Percentiles rank a stretch among this genome's conserved stretches.
Evolutionary conservation across 257 asterid genomes (phyloP).

Genomic region (Haberlea rhodopensis): DNA sequence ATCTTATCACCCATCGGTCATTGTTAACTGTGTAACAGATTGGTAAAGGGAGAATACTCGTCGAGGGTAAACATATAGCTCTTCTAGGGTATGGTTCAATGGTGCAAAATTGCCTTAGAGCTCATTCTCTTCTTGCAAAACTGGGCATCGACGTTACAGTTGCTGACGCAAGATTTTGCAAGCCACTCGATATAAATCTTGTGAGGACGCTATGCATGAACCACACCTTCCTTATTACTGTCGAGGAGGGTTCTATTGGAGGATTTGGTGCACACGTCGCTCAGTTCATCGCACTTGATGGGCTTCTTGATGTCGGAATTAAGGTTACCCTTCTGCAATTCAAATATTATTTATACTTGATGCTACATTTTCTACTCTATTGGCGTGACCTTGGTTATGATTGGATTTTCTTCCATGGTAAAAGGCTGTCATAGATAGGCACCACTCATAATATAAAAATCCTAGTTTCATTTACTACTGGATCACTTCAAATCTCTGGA

Average conservation of each 20-base stretch:
- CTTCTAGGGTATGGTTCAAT: slow-evolving; percentile 79
- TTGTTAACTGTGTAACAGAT: slow-evolving; percentile 36
- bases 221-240: slow-evolving; percentile 63
- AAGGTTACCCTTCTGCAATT: slow-evolving; percentile 46
- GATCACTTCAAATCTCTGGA: neutral
- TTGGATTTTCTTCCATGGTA: neutral
- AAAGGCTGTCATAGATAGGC: too few relatives aligned
- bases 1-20: neutral
- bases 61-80: slow-evolving; percentile 74
- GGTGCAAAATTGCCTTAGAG: slow-evolving; percentile 85
- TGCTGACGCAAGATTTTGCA: slow-evolving; percentile 97
- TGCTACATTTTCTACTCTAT: neutral
- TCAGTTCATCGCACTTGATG: slow-evolving; percentile 74
- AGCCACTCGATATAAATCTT: slow-evolving; percentile 73
- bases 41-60: slow-evolving; percentile 68
- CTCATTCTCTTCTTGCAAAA: slow-evolving; percentile 64
- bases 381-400: neutral
- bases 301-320: slow-evolving; percentile 71
- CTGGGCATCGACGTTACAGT: slow-evolving; percentile 70
- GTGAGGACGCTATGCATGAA: slow-evolving; percentile 58
- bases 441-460: neutral
- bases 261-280: slow-evolving; percentile 91
- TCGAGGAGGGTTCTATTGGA: slow-evolving; percentile 84
- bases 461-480: neutral
- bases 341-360: neutral